Conservation (phyloP, 129 eudicot species). For the Tagetes patula region DNA sequence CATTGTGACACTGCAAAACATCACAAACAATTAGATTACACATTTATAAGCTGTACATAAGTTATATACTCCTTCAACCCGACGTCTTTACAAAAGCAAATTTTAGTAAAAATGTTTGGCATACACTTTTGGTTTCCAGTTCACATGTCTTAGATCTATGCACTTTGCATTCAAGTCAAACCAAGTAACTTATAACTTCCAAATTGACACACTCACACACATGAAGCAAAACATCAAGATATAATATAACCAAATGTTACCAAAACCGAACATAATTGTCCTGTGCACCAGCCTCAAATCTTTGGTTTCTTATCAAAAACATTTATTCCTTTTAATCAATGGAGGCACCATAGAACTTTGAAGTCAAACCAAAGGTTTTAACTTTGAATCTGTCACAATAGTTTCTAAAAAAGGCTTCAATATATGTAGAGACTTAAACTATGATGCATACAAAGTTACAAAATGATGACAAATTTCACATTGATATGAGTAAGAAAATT, state of each 20-base stretch:
- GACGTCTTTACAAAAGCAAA: background rate
- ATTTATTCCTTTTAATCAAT: background rate
- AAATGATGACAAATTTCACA: conserved; percentile 4
- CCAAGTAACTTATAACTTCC: background rate
- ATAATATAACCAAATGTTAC: background rate
- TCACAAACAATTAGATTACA: background rate
- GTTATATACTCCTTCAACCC: background rate
- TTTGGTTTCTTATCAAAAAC: background rate
- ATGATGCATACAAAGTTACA: background rate
- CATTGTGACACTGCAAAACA: conserved; percentile 61
- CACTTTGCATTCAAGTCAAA: background rate
- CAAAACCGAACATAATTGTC: background rate
- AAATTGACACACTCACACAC: background rate
- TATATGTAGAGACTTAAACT: background rate
- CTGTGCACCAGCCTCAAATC: background rate
- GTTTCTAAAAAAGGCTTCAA: background rate
- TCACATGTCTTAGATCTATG: background rate
- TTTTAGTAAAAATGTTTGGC: background rate
- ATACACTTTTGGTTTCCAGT: background rate
- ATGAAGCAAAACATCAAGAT: conserved; percentile 5
- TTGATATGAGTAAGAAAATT: background rate
- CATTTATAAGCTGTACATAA: background rate
- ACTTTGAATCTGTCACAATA: conserved; percentile 16
- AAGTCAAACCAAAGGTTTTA: background rate
- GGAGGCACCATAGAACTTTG: background rate